Base-by-base conservation (phyloP, 2,329 filamentous ascomycete species). In the Ceratocystis destructans region DNA sequence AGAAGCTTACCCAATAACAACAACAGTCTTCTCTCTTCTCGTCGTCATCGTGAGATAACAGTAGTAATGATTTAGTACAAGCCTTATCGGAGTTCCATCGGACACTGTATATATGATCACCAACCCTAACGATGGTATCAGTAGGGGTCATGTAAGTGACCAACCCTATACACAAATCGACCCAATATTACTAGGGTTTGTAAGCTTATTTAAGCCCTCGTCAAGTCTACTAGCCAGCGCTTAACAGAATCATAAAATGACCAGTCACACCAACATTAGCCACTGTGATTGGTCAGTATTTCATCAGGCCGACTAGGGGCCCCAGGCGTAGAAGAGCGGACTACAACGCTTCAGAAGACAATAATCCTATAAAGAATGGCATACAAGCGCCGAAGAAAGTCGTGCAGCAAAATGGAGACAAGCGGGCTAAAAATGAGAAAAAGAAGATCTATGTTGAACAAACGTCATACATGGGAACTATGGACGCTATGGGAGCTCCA, bases 291-390 rank as follows among this genome's bases (percentile, higher is more conserved):
- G 55, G 55, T 31, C 17, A 15, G n/a, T 15, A 5, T n/a, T n/a
- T 8, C 28, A 5, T 25, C 15, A 10, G 25, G 5, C 2, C n/a
- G 20, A 17, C 55, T n/a, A 59, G 31, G 31, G 55, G 33, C 28
- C 55, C 55, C 28, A 15, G 55, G 25, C 5, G 12, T n/a, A 59
- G 55, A 17, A 12, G 1, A 8, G 17, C 55, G 28, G 55, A 28
- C 17, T 59, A 31, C 55, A 59, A n/a, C 55, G 7, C 28, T 15
- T 33, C 28, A 59, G n/a, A 28, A 31, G 55, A 31, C 7, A 7
- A 8, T 59, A n/a, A 59, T 59, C 55, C 55, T 59, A 31, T 59
- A 59, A 59, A 59, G 55, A 59, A 28, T 31, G 28, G 25, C 55
- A n/a, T 59, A 59, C 55, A 59, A 59, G 55, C 55, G 55, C 55